These are phyloP conservation scores for Zoysia matrella DNA, from an alignment of 202 grass and related monocot genomes.

Conservation along the genomic window DNA sequence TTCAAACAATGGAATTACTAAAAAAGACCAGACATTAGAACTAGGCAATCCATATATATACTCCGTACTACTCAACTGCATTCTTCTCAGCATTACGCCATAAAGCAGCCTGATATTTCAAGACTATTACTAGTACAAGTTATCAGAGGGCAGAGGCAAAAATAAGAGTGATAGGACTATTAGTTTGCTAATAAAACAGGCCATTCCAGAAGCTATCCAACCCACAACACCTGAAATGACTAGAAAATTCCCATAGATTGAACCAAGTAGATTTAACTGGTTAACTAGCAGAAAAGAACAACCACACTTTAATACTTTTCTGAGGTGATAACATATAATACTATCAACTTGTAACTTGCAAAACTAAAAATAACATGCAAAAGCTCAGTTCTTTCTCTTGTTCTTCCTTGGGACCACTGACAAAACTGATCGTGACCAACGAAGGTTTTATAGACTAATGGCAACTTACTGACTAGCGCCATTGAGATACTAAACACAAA, in stretches of 20 bases:
- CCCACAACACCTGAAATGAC: conserved; percentile 24
- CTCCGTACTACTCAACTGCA: neutral
- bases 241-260: conserved; percentile 9
- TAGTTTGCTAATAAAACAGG: neutral
- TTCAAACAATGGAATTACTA: neutral
- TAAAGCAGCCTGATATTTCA: neutral
- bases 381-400: neutral
- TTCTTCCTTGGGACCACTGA: conserved; percentile 27
- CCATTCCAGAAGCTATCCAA: neutral
- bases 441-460: conserved; percentile 11
- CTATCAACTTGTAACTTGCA: conserved; percentile 9
- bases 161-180: neutral
- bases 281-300: neutral
- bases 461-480: conserved; percentile 18
- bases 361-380: neutral
- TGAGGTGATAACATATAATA: conserved; percentile 19
- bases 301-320: neutral
- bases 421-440: conserved; percentile 1
- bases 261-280: neutral
- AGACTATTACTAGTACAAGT: neutral
- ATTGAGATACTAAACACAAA: conserved; percentile 14
- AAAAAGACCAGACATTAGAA: neutral
- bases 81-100: neutral
- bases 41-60: neutral
- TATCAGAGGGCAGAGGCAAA: neutral